Evolutionary conservation across 257 asterid species (phyloP).

Genomic region (Nicotiana knightiana): DNA sequence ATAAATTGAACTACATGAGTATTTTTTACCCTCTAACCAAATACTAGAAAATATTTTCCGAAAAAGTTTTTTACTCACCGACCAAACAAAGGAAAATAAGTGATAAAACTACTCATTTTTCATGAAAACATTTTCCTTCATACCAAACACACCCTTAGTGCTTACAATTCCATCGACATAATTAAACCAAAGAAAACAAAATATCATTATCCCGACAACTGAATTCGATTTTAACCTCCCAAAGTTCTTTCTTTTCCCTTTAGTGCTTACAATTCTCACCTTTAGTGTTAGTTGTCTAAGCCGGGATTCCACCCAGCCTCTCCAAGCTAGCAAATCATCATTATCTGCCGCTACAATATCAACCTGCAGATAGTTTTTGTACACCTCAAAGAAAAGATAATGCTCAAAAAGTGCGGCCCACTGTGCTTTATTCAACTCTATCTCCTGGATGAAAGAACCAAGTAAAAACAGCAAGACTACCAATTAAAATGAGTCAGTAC

Average conservation of each 20-base stretch:
- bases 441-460: constrained; percentile 19
- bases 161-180: not conserved
- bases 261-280: constrained; percentile 13
- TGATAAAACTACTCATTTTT: too few species aligned
- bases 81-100: too few species aligned
- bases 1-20: too few species aligned
- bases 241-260: not conserved
- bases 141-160: not conserved
- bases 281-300: constrained; percentile 27
- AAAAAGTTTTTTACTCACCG: too few species aligned
- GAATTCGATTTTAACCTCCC: not conserved
- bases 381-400: constrained; percentile 34
- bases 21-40: too few species aligned
- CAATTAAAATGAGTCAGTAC: not conserved
- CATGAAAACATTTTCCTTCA: too few species aligned
- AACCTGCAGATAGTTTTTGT: constrained; percentile 39
- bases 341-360: constrained; percentile 29
- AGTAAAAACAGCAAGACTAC: not conserved
- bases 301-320: constrained; percentile 42
- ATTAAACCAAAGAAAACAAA: not conserved
- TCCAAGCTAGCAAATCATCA: constrained; percentile 36
- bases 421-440: constrained; percentile 25
- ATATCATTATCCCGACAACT: not conserved
- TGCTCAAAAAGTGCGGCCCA: constrained; percentile 31
- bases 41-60: too few species aligned